Conservation (phyloP, 495 filamentous ascomycete genomes). For the Aspergillus diversus region DNA sequence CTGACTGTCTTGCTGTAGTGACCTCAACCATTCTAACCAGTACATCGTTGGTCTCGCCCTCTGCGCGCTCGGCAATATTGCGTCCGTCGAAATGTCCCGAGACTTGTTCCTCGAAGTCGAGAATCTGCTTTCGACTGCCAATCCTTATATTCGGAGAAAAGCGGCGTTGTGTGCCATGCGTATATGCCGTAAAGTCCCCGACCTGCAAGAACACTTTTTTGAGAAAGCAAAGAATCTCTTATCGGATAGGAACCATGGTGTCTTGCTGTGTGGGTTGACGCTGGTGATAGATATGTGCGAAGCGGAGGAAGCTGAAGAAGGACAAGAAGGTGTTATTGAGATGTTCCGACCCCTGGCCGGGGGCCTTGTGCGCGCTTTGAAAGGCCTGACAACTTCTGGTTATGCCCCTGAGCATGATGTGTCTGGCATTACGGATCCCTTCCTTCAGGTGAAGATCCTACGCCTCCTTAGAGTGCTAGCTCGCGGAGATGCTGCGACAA, state of each 20-base stretch:
- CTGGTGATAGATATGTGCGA: constrained; percentile 91
- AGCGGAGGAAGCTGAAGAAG: constrained; percentile 86
- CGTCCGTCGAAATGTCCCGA: constrained; percentile 97
- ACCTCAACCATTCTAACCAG: constrained; percentile 95
- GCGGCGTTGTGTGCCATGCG: constrained; percentile 99
- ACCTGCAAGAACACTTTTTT: constrained; percentile 94
- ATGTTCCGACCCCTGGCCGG: constrained; percentile 82
- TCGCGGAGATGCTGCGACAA: constrained; percentile 84
- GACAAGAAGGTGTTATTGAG: constrained; percentile 82
- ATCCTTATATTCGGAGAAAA: constrained; percentile 96
- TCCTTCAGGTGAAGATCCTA: constrained; percentile 95
- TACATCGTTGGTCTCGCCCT: constrained; percentile 97
- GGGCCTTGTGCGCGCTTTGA: constrained; percentile 84
- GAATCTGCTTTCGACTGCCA: constrained; percentile 82
- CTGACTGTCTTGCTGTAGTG: constrained; percentile 56
- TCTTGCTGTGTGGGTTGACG: constrained; percentile 89
- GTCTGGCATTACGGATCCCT: constrained; percentile 97
- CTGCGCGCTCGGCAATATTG: constrained; percentile 95
- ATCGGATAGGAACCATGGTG: constrained; percentile 91
- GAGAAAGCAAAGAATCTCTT: constrained; percentile 91
- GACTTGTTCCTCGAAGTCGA: constrained; percentile 96
- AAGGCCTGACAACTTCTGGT: constrained; percentile 88
- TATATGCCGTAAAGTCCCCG: constrained; percentile 96
- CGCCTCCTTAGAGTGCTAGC: constrained; percentile 82
- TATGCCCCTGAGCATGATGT: constrained; percentile 99